Evolutionary conservation across 2,329 filamentous ascomycete species (phyloP), one percentile per base, ranked within the genome.

Genomic region (Phoma sp.): DNA sequence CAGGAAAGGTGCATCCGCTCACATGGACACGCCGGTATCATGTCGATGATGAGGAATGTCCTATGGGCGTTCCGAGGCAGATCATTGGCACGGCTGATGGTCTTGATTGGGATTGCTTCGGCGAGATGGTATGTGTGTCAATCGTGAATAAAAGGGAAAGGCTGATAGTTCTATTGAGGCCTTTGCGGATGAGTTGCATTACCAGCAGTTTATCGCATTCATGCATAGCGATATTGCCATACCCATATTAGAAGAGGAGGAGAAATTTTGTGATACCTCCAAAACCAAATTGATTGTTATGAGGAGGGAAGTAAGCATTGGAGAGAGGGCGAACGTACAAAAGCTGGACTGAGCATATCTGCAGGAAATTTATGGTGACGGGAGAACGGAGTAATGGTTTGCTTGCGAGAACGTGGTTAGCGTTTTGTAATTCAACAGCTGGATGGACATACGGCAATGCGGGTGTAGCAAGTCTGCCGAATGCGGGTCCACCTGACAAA

Each of bases 41-140:
- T 28, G 39, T 62, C 14, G 57, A 53, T 4, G 59, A 62, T 1
- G 52, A 47, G 10, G 59, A 64, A 23, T 43, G 52, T 1, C 61
- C 61, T 0, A 49, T 29, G 7, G 61, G 61, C 1, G 20, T 64
- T 11, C 28, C 59, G 2, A 56, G 43, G 18, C 36, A 57, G 2
- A 47, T 61, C 17, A 42, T 64, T 14, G 59, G 59, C 10, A 38
- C 21, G 4, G 45, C 56, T 23, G 59, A 57, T 5, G 49, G 47
- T n/a, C 32, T 64, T 18, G 61, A 62, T n/a, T 64, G 59, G 59
- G 61, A 64, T 25, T 62, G 59, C 17, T 60, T 59, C 17, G 54
- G 61, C 18, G 55, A 56, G 11, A 64, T 64, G 61, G 50, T 53
- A 39, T 10, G 50, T 39, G 7, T 6, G 12, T 21, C 7, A 3